These are phyloP conservation scores for Cetradonia linearis DNA, from an alignment of 495 filamentous ascomycete genomes.

Conservation along the genomic window DNA sequence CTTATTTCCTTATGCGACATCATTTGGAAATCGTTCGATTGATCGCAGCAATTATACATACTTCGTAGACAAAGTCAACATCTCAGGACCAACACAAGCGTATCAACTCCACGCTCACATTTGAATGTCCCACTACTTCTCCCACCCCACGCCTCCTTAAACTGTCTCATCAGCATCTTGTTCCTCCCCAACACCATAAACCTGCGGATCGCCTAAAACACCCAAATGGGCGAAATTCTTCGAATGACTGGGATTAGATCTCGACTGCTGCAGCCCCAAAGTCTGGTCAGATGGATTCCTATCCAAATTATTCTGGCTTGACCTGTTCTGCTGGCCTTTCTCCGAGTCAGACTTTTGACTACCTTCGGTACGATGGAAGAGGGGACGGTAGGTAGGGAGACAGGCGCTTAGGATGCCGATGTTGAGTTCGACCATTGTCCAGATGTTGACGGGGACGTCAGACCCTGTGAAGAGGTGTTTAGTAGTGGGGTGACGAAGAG, in stretches of 20 bases:
- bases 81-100: not conserved
- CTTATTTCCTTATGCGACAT: too few relatives aligned
- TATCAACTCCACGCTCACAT: not conserved
- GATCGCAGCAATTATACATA: too few relatives aligned
- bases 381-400: slow-evolving; percentile 27
- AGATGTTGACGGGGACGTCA: slow-evolving; percentile 31
- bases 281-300: not conserved
- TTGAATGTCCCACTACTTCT: not conserved
- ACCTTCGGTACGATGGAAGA: slow-evolving; percentile 12
- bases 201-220: not conserved
- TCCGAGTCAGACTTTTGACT: not conserved
- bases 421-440: slow-evolving; percentile 38
- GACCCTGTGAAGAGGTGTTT: slow-evolving; percentile 10
- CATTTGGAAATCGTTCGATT: too few relatives aligned
- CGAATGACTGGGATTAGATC: not conserved
- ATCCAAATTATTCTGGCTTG: not conserved
- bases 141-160: not conserved
- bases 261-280: not conserved
- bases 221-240: slow-evolving; percentile 8
- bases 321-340: not conserved
- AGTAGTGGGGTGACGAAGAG: too few relatives aligned
- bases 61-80: not conserved
- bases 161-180: not conserved
- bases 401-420: slow-evolving; percentile 38
- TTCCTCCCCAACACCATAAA: not conserved